Conservation (phyloP, 169 alveolate species). For the Plasmodium gallinaceum region DNA sequence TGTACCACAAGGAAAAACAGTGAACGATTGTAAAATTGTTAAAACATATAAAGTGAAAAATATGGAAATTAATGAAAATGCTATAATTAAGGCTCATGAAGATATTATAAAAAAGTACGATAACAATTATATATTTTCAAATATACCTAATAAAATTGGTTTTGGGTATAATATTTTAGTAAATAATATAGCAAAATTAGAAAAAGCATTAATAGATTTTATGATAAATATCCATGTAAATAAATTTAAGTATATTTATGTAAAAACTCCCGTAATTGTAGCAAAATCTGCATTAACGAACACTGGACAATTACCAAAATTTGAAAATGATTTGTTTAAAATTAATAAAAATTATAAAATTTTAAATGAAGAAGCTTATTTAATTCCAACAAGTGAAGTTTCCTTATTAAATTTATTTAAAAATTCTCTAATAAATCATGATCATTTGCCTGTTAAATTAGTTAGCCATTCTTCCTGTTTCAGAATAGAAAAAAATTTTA, state of each 20-base stretch:
- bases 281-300: conserved; percentile 70
- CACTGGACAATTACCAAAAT: conserved; percentile 86
- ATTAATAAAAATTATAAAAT: conserved; percentile 78
- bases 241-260: conserved; percentile 80
- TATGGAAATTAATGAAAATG: background rate
- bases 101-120: conserved; percentile 61
- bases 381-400: conserved; percentile 88
- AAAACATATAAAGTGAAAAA: conserved; percentile 50
- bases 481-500: conserved; percentile 81
- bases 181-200: conserved; percentile 77
- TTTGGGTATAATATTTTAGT: conserved; percentile 71
- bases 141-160: conserved; percentile 76
- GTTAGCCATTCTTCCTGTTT: conserved; percentile 84
- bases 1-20: conserved; percentile 52
- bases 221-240: conserved; percentile 82
- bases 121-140: conserved; percentile 42
- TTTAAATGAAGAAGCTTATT: conserved; percentile 82
- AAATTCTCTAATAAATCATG: conserved; percentile 47
- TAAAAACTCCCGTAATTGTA: conserved; percentile 82
- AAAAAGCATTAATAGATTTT: conserved; percentile 81
- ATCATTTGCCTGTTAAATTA: conserved; percentile 80
- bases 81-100: conserved; percentile 51
- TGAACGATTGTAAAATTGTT: conserved; percentile 36
- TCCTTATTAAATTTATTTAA: conserved; percentile 80
- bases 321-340: conserved; percentile 84